Percentiles rank a stretch among this genome's conserved stretches.
Conservation (phyloP, 345 rosid genomes). For the Hevea brasiliensis region DNA sequence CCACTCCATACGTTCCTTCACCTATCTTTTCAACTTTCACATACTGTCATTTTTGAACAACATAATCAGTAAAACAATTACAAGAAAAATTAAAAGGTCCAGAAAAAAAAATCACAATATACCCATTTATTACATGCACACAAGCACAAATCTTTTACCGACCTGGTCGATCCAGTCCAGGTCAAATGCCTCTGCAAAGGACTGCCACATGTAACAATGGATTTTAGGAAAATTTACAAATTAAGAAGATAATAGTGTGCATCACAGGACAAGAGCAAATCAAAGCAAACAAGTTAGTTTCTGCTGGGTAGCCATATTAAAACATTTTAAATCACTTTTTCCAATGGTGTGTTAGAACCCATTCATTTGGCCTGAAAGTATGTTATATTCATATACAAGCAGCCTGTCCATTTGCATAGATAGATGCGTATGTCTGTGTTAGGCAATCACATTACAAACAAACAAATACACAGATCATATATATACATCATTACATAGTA, state of each 20-base stretch:
- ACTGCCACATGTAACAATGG: not conserved
- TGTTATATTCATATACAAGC: too few relatives aligned
- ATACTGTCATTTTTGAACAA: constrained; percentile 46
- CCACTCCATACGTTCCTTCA: constrained; percentile 98
- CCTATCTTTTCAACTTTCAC: constrained; percentile 99
- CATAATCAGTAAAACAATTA: not conserved
- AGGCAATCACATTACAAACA: too few relatives aligned
- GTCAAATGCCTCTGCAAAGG: not conserved
- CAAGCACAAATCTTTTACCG: not conserved
- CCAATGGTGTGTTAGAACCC: not conserved
- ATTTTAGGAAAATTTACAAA: not conserved
- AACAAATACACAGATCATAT: too few relatives aligned
- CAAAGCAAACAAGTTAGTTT: not conserved
- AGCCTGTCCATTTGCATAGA: too few relatives aligned
- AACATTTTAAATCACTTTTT: not conserved
- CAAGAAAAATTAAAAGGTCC: not conserved
- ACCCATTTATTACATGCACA: not conserved
- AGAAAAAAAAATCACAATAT: not conserved
- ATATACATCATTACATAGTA: too few relatives aligned
- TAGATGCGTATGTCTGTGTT: too few relatives aligned
- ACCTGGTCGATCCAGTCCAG: not conserved
- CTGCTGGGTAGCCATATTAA: not conserved
- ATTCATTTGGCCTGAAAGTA: not conserved
- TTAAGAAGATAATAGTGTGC: too few relatives aligned
- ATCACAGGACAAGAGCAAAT: not conserved